phyloP scores from a whole-genome alignment of 257 asterid species.

The Datura wrightii region DNA sequence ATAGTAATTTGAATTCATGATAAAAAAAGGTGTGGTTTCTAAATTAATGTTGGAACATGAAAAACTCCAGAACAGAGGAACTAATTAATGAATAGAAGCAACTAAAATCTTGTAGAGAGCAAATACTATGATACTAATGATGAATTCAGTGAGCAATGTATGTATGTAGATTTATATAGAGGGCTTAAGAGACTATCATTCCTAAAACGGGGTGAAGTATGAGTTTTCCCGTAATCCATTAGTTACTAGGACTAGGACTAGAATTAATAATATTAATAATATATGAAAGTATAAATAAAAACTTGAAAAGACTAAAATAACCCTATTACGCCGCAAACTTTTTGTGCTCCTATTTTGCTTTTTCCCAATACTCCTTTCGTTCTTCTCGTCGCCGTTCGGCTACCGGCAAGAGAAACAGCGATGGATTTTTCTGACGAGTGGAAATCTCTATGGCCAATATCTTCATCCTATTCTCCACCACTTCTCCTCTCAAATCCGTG shows the following conservation, averaged over 20 bases:
- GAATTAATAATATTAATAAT: no score
- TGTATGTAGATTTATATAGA: neutral
- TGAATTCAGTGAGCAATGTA: neutral
- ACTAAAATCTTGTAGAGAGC: neutral
- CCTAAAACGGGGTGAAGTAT: neutral
- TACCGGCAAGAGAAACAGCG: neutral
- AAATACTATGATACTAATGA: neutral
- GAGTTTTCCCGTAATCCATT: neutral
- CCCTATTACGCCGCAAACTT: no score
- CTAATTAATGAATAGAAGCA: neutral
- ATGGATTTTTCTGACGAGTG: slow-evolving; percentile 70
- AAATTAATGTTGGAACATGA: no score
- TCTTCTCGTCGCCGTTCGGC: neutral
- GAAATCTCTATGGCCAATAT: slow-evolving; percentile 64
- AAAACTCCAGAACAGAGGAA: neutral
- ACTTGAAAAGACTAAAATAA: no score
- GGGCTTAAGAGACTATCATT: neutral
- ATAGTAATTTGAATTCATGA: neutral
- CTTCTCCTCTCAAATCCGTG: slow-evolving; percentile 42
- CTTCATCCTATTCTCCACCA: slow-evolving; percentile 59
- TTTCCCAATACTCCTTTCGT: neutral
- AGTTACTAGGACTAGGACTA: neutral
- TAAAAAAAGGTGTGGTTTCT: no score
- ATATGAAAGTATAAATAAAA: no score
- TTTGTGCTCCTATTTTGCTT: neutral